Evolutionary conservation across 768 basidiomycete genomes (phyloP), one percentile per base, ranked within the genome.

Genomic region (Calocera cornea): DNA sequence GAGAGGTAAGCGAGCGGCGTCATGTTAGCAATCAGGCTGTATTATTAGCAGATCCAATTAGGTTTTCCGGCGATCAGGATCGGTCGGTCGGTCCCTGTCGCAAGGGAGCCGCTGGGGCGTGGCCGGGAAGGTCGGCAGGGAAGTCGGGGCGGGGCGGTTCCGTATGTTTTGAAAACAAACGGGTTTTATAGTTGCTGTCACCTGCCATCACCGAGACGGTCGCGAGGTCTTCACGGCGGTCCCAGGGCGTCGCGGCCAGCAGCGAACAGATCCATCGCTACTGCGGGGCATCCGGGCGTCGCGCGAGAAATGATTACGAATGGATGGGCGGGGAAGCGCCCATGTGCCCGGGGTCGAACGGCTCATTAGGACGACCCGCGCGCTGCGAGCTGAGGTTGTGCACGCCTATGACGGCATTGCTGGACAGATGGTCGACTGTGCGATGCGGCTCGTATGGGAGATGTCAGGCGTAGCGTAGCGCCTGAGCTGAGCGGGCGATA

Each of bases 131-230:
- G 44, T 17, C 44, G 44, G 19, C 44, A 24, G 44, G 19, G 7
- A 17, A 24, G 44, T 7, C 19, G 8, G 16, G 54, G 19, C 16
- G 44, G 19, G 44, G 24, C 44, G 44, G 44, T 5, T n/a, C 16
- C 44, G 54, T 60, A 29, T 60, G 54, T 60, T 60, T 29, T 60
- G 54, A 60, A 60, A 60, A 60, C 54, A 60, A 60, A 29, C 54
- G 31, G 54, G 16, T 31, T 60, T 60, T 60, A 60, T 60, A 60
- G 14, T 60, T 27, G 24, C 8, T 60, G 54, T 60, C 31, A 60
- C 54, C 27, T 33, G 27, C 31, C 54, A 10, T 60, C 44, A 60
- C 27, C 27, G 24, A 10, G 2, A 10, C 2, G 24, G 31, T 7
- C 8, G 19, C 11, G 54, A 60, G 7, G 14, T 22, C 14, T 27